phyloP scores from a whole-genome alignment of 1,284 basidiomycete genomes.

The Filobasidium uniguttulatum region DNA sequence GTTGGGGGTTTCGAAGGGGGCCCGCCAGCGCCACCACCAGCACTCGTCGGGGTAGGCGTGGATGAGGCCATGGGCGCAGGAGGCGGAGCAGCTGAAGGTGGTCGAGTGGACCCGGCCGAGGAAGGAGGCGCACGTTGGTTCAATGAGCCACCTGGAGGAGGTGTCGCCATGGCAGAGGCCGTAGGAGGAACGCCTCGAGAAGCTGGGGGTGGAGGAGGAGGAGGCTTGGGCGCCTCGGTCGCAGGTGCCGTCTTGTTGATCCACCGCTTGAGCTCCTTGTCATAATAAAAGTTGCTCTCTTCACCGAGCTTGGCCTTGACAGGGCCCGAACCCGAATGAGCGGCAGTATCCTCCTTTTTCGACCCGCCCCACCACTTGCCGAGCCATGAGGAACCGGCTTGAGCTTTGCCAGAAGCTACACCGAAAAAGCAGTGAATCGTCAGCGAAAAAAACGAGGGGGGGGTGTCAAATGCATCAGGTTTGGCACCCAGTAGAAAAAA shows the following conservation, averaged over 20 bases:
- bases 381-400: conserved; percentile 50
- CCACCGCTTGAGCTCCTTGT: conserved; percentile 89
- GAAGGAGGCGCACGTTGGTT: conserved; percentile 46
- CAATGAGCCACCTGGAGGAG: too few relatives aligned
- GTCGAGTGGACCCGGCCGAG: conserved; percentile 48
- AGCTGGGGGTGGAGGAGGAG: conserved; percentile 60
- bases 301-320: conserved; percentile 87
- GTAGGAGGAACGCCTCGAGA: not conserved
- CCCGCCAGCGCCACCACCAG: too few relatives aligned
- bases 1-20: conserved; percentile 38
- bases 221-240: conserved; percentile 41
- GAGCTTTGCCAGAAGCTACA: not conserved
- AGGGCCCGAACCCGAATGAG: conserved; percentile 45
- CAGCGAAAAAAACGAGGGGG: too few relatives aligned
- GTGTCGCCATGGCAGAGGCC: conserved; percentile 51
- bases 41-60: conserved; percentile 20
- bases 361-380: conserved; percentile 54
- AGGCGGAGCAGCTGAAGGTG: conserved; percentile 29
- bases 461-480: too few relatives aligned
- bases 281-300: conserved; percentile 81
- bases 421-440: not conserved
- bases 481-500: not conserved
- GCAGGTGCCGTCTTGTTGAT: conserved; percentile 63
- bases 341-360: conserved; percentile 44
- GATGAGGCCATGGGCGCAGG: conserved; percentile 19